These are phyloP conservation scores for Fusarium sacchari DNA, from an alignment of 2,329 filamentous ascomycete species.

Conservation along the genomic window DNA sequence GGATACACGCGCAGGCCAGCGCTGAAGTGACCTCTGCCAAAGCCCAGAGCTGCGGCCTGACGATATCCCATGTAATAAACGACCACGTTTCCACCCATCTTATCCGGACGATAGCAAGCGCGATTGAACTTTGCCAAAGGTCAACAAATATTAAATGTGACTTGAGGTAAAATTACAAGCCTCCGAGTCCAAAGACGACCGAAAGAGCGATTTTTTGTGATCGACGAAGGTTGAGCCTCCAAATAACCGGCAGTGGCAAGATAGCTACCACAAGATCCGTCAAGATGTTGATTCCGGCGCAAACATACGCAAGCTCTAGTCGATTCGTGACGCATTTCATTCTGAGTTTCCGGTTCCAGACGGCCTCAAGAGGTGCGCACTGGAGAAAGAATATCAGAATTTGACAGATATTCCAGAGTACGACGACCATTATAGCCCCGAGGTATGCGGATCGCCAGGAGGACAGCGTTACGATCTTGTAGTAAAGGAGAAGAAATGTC, in stretches of 20 bases:
- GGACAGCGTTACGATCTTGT: slow-evolving; percentile 19
- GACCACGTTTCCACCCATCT: slow-evolving; percentile 3
- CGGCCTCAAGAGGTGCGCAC: slow-evolving; percentile 11
- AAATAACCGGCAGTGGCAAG: slow-evolving; percentile 24
- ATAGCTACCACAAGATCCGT: slow-evolving; percentile 23
- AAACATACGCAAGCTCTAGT: not conserved
- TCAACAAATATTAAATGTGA: fast-evolving
- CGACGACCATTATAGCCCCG: not conserved
- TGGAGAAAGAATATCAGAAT: slow-evolving; percentile 3
- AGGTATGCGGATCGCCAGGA: slow-evolving; percentile 10
- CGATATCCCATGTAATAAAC: slow-evolving; percentile 19
- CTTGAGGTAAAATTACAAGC: slow-evolving; percentile 13
- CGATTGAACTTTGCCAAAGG: not conserved
- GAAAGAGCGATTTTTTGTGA: slow-evolving; percentile 25
- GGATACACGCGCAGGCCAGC: slow-evolving; percentile 28
- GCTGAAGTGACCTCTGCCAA: slow-evolving; percentile 28
- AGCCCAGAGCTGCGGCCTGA: slow-evolving; percentile 15
- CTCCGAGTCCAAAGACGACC: slow-evolving; percentile 10
- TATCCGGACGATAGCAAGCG: slow-evolving; percentile 18
- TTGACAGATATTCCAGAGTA: slow-evolving; percentile 6
- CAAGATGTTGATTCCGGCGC: slow-evolving; percentile 17
- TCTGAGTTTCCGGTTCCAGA: slow-evolving; percentile 12
- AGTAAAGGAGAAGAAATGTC: slow-evolving; percentile 34
- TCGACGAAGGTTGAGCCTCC: slow-evolving; percentile 14
- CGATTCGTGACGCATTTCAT: not conserved